Conservation (phyloP, 257 asterid species). For the Solanum infundibuliforme region DNA sequence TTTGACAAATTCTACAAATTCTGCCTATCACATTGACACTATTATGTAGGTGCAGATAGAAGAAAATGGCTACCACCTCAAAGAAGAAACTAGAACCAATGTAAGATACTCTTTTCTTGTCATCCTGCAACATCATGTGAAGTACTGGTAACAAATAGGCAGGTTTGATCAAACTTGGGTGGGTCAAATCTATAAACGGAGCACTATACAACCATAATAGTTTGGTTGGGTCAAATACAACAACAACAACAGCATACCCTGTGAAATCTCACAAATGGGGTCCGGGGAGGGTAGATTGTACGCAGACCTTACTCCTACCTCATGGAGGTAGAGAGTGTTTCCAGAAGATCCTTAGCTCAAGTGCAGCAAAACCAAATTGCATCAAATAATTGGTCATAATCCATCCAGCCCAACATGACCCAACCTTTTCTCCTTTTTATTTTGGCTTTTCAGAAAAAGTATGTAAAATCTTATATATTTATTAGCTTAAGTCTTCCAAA, state of each 20-base stretch:
- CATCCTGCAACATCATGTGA: neutral
- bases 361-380: neutral
- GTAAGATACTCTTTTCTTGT: slow-evolving; percentile 29
- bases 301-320: neutral
- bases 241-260: neutral
- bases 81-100: slow-evolving; percentile 35
- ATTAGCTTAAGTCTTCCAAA: neutral
- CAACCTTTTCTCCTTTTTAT: neutral
- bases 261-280: neutral
- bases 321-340: neutral
- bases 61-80: slow-evolving; percentile 77
- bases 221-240: neutral
- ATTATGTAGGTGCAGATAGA: slow-evolving; percentile 26
- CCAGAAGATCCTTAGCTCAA: neutral
- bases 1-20: neutral
- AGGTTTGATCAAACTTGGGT: neutral
- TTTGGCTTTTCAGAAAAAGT: neutral
- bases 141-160: neutral
- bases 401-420: neutral
- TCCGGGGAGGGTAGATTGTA: neutral
- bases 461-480: neutral
- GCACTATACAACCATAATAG: neutral
- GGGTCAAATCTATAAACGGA: neutral
- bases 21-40: slow-evolving; percentile 5
- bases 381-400: neutral